Percentiles rank a stretch among this genome's conserved stretches.
Conservation (phyloP, 1,284 basidiomycete genomes). For the Pseudozyma sp. region DNA sequence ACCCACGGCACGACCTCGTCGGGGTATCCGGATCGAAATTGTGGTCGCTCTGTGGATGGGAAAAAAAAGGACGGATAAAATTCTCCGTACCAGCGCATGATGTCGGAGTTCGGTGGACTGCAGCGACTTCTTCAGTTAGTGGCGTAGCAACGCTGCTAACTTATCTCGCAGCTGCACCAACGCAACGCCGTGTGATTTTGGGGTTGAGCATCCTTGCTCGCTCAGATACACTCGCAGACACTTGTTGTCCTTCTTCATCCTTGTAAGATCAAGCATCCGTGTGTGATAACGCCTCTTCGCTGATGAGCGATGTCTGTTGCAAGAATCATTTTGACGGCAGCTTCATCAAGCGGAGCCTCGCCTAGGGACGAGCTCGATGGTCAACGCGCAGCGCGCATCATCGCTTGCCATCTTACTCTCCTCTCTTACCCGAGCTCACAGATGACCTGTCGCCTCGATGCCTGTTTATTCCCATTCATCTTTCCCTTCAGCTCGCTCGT, state of each 20-base stretch:
- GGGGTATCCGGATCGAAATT: not conserved
- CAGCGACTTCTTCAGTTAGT: not conserved
- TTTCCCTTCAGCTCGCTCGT: not conserved
- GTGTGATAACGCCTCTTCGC: too few relatives aligned
- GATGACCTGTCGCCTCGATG: not conserved
- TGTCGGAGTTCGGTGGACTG: not conserved
- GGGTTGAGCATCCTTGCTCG: too few relatives aligned
- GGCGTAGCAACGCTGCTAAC: not conserved
- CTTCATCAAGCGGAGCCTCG: too few relatives aligned
- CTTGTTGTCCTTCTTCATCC: too few relatives aligned
- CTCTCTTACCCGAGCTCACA: constrained; percentile 10
- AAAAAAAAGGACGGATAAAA: not conserved
- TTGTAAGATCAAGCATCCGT: too few relatives aligned
- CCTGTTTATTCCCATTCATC: not conserved
- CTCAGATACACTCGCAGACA: too few relatives aligned
- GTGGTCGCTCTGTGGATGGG: too few relatives aligned
- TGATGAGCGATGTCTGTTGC: too few relatives aligned
- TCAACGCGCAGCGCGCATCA: constrained; percentile 20
- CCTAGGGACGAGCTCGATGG: constrained; percentile 14
- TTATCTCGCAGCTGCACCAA: not conserved
- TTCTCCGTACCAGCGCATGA: not conserved
- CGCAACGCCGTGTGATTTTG: too few relatives aligned
- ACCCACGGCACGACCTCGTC: too few relatives aligned
- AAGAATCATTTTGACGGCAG: not conserved
- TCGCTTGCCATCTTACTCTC: not conserved